Conservation (phyloP, 106 monocot genomes). For the Phalaenopsis equestris region DNA sequence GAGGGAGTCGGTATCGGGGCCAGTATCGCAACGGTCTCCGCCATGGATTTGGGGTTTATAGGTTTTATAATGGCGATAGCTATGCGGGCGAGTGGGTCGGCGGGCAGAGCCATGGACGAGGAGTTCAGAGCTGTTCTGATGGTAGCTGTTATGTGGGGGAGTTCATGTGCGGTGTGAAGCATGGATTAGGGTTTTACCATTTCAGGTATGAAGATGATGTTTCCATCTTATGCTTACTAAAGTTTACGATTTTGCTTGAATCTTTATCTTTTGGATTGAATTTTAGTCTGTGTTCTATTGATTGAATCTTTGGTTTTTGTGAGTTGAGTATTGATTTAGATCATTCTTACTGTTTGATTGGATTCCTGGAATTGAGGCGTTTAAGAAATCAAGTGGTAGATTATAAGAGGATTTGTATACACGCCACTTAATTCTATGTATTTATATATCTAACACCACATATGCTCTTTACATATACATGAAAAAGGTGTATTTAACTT, state of each 20-base stretch:
- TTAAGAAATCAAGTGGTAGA: not conserved
- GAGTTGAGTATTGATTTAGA: not conserved
- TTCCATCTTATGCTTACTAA: not conserved
- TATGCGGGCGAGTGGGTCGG: conserved; percentile 50
- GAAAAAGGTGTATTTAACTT: too few relatives aligned
- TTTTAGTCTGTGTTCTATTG: not conserved
- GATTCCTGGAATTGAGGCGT: not conserved
- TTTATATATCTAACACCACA: too few relatives aligned
- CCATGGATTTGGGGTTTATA: conserved; percentile 44
- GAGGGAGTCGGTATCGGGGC: conserved; percentile 47
- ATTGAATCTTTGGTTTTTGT: not conserved
- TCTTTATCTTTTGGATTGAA: not conserved
- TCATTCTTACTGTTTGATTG: not conserved
- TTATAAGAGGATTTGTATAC: not conserved
- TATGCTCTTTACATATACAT: too few relatives aligned
- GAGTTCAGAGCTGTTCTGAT: conserved; percentile 46
- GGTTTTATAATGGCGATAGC: conserved; percentile 48
- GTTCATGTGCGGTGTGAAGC: conserved; percentile 52
- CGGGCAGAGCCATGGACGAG: conserved; percentile 57
- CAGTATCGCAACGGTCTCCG: conserved; percentile 33
- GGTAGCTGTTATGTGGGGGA: conserved; percentile 52
- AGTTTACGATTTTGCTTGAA: not conserved
- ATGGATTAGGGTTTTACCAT: conserved; percentile 43
- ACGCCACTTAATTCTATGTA: too few relatives aligned
- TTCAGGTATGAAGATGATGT: conserved; percentile 36